Evolutionary conservation across 495 filamentous ascomycete genomes (phyloP).

Genomic region (Neurospora sp.): DNA sequence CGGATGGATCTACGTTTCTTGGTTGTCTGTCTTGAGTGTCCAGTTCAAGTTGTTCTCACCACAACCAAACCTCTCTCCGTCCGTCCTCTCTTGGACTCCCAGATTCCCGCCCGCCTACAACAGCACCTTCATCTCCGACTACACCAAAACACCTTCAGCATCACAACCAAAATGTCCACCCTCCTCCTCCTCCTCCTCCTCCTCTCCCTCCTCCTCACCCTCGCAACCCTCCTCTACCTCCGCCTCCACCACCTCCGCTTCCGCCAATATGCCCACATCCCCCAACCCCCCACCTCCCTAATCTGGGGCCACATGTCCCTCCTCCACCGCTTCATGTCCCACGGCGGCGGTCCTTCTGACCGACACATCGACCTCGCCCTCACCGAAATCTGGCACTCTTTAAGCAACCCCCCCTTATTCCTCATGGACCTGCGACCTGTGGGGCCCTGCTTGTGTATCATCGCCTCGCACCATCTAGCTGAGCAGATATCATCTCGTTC

Average conservation of each 20-base stretch:
- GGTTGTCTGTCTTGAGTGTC: background rate
- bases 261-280: constrained; percentile 21
- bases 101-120: too few relatives aligned
- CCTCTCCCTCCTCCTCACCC: background rate
- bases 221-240: constrained; percentile 6
- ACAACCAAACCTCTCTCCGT: background rate
- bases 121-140: too few relatives aligned
- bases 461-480: constrained; percentile 35
- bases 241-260: constrained; percentile 13
- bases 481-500: constrained; percentile 27
- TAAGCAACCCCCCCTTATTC: constrained; percentile 19
- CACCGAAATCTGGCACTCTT: background rate
- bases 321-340: constrained; percentile 11
- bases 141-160: background rate
- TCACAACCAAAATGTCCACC: constrained; percentile 5
- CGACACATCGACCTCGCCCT: constrained; percentile 12
- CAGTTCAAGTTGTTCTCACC: background rate
- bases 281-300: constrained; percentile 18
- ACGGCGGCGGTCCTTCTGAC: background rate
- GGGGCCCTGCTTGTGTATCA: constrained; percentile 20
- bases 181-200: constrained; percentile 5
- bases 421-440: constrained; percentile 29
- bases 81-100: background rate
- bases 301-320: constrained; percentile 24
- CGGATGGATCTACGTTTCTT: background rate